Base-by-base conservation (phyloP, 2,329 filamentous ascomycete genomes). In the Proliferodiscus dingleyae region DNA sequence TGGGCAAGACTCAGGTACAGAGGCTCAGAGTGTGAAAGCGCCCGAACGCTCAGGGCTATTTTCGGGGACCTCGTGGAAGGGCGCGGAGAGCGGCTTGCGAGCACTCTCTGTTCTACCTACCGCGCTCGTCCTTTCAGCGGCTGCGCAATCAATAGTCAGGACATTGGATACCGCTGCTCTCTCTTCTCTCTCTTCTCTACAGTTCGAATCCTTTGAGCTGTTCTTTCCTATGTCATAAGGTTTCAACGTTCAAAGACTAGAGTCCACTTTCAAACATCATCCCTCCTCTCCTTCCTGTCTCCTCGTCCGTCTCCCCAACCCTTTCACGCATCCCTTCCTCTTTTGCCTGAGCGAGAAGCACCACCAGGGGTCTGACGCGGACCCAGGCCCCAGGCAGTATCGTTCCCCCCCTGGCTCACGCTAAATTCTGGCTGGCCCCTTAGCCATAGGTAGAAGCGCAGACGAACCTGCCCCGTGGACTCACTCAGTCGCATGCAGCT, bases 11-110 rank as follows among this genome's bases (percentile, higher is more conserved):
- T 23, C 37, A 40, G 37, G 37, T 18, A 40, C 37, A 11, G 37
- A 10, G 16, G 13, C 18, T 18, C 2, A 6, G 8, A 33, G 5
- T 5, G 39, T 15, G 16, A 29, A 18, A 41, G 28, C 13, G 29
- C 30, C 21, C 21, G 18, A 11, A 36, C 29, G 19, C 30, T 43
- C 36, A 3, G 40, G 40, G 29, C 28, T 43, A 37, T 43, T 43
- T 42, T 42, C 30, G 40, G 40, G 26, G 10, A 13, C 28, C 24
- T 30, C 13, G 40, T 22, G 37, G 16, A 29, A n/a, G 11, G 7
- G 28, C 15, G 15, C 19, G 11, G 16, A 24, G 4, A 16, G 18
- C 32, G 32, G 18, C 10, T 16, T 11, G n/a, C 22, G 21, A 23
- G 18, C n/a, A 41, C 16, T 18, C 9, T 15, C 37, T 8, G 23